Percentiles rank a stretch among this genome's conserved stretches.
Conservation (phyloP, 768 basidiomycete species). For the Auricularia cornea region DNA sequence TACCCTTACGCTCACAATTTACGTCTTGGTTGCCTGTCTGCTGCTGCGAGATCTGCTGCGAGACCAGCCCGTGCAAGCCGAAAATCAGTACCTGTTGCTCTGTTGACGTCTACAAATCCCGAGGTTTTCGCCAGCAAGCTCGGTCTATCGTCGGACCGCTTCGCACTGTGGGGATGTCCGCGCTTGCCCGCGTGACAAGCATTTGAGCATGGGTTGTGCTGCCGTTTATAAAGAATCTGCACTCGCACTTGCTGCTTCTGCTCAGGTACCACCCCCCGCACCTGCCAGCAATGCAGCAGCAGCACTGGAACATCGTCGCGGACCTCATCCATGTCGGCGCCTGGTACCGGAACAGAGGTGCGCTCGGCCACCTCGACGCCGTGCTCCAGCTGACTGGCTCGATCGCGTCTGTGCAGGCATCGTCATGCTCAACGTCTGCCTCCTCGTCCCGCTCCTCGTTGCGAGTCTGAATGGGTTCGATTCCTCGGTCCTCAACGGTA, state of each 20-base stretch:
- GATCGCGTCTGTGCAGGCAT: constrained; percentile 33
- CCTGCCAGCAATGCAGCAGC: constrained; percentile 2
- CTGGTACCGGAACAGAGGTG: constrained; percentile 58
- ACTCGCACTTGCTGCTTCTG: constrained; percentile 7
- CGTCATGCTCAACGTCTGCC: constrained; percentile 46
- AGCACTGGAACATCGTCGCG: constrained; percentile 24
- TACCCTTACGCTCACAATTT: too few species aligned
- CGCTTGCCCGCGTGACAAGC: too few species aligned
- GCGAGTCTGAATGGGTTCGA: constrained; percentile 60
- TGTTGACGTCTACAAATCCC: too few species aligned
- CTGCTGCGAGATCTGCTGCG: too few species aligned
- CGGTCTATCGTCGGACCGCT: too few species aligned
- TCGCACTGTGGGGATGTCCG: too few species aligned
- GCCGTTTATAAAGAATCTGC: too few species aligned
- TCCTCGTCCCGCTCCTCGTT: constrained; percentile 56
- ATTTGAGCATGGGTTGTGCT: too few species aligned
- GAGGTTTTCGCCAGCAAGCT: too few species aligned
- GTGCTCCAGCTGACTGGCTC: neutral
- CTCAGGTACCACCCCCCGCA: neutral
- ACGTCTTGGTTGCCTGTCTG: too few species aligned
- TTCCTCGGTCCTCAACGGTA: constrained; percentile 54
- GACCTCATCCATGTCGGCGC: constrained; percentile 51
- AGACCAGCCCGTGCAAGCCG: too few species aligned
- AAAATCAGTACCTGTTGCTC: too few species aligned
- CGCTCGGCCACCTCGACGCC: constrained; percentile 6